Percentiles rank a stretch among this genome's conserved stretches.
Evolutionary conservation across 2,329 filamentous ascomycete genomes (phyloP).

Genomic region (Salinomyces thailandicus): DNA sequence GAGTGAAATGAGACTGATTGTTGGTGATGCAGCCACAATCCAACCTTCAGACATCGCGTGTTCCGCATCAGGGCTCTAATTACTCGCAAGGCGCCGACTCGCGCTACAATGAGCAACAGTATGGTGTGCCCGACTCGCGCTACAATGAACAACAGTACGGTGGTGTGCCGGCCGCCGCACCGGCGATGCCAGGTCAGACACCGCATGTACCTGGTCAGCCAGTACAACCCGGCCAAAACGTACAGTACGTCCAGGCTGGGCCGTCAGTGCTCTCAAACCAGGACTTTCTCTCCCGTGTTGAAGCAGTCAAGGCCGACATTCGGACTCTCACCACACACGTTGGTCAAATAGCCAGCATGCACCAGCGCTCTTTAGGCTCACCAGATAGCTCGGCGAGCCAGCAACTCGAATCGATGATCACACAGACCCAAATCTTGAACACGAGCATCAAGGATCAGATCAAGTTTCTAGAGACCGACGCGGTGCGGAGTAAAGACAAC

Average conservation of each 20-base stretch:
- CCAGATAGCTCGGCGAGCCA: conserved; percentile 44
- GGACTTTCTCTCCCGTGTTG: conserved; percentile 59
- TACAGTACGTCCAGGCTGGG: conserved; percentile 33
- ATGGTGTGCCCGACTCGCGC: not conserved
- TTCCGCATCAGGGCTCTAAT: not conserved
- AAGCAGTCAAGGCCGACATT: conserved; percentile 58
- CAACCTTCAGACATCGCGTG: no score
- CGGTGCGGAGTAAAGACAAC: conserved; percentile 52
- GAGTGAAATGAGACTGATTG: no score
- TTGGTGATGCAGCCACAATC: no score
- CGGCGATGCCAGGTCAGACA: conserved; percentile 5
- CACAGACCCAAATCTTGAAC: conserved; percentile 62
- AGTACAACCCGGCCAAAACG: conserved; percentile 32
- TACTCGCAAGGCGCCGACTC: conserved; percentile 4
- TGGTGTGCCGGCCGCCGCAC: conserved; percentile 7
- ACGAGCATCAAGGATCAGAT: conserved; percentile 70
- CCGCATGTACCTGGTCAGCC: conserved; percentile 34
- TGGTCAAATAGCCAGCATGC: conserved; percentile 55
- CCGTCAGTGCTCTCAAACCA: conserved; percentile 46
- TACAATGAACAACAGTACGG: conserved; percentile 2
- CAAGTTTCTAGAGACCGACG: conserved; percentile 62
- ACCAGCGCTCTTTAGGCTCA: conserved; percentile 60
- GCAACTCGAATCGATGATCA: conserved; percentile 56
- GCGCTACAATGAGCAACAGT: not conserved
- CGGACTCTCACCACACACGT: conserved; percentile 56